phyloP scores from a whole-genome alignment of 2,329 filamentous ascomycete species.

The Daldinia eschscholtzii region DNA sequence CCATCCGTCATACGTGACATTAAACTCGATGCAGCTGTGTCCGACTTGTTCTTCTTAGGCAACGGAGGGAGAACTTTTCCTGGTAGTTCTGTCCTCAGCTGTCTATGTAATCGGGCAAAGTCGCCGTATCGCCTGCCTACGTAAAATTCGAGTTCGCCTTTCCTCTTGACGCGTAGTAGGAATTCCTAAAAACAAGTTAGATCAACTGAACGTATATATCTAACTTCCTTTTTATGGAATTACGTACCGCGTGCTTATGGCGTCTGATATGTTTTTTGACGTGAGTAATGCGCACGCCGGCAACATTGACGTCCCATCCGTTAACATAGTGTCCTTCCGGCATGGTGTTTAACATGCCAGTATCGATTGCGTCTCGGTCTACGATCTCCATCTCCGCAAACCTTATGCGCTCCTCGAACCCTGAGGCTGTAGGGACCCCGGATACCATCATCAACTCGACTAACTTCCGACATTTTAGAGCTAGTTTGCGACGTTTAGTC shows the following conservation, averaged over 20 bases:
- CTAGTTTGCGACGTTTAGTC: slow-evolving; percentile 93
- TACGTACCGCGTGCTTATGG: slow-evolving; percentile 87
- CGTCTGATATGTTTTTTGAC: slow-evolving; percentile 89
- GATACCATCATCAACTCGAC: slow-evolving; percentile 99
- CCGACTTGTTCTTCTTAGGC: slow-evolving; percentile 91
- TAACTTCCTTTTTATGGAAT: not conserved
- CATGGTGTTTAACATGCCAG: slow-evolving; percentile 85
- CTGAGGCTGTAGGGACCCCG: slow-evolving; percentile 92
- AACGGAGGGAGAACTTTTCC: slow-evolving; percentile 89
- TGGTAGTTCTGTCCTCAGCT: slow-evolving; percentile 84
- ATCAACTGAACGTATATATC: not conserved
- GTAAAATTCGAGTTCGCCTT: slow-evolving; percentile 80
- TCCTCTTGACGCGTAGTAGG: slow-evolving; percentile 84
- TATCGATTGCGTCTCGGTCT: slow-evolving; percentile 91
- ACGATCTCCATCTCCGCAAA: slow-evolving; percentile 98
- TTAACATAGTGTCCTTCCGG: slow-evolving; percentile 94
- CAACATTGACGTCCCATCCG: slow-evolving; percentile 97
- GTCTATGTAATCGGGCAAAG: slow-evolving; percentile 83
- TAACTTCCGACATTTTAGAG: slow-evolving; percentile 92
- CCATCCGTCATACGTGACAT: slow-evolving; percentile 64
- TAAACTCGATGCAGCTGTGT: slow-evolving; percentile 72
- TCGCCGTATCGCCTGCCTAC: slow-evolving; percentile 90
- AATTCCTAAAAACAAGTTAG: slow-evolving; percentile 74
- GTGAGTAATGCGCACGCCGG: slow-evolving; percentile 83
- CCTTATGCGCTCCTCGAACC: slow-evolving; percentile 96